Conservation (phyloP, 2,329 filamentous ascomycete genomes). For the Trichocomaceae sp. region DNA sequence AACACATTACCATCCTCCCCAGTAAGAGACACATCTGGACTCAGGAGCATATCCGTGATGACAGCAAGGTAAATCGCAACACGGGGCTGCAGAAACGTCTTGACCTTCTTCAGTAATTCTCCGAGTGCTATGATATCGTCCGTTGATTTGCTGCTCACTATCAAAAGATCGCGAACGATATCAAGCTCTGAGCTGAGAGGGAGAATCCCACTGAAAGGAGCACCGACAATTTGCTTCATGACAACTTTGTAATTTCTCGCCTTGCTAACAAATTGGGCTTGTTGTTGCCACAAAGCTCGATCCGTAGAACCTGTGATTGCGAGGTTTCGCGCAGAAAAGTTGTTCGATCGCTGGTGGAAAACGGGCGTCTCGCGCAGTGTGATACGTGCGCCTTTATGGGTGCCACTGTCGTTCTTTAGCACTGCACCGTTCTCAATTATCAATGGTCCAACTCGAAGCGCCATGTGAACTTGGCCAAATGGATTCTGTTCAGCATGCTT, state of each 20-base stretch:
- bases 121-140: no score
- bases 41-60: slow-evolving; percentile 24
- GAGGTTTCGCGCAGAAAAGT: not conserved
- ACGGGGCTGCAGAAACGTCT: slow-evolving; percentile 18
- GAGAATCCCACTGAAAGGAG: slow-evolving; percentile 27
- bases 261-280: not conserved
- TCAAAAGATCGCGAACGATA: slow-evolving; percentile 19
- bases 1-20: slow-evolving; percentile 39
- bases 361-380: slow-evolving; percentile 11
- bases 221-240: slow-evolving; percentile 38
- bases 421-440: slow-evolving; percentile 37
- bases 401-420: slow-evolving; percentile 16
- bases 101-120: slow-evolving; percentile 6
- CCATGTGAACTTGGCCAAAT: slow-evolving; percentile 38
- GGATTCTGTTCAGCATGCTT: slow-evolving; percentile 22
- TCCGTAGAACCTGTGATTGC: not conserved
- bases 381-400: slow-evolving; percentile 12
- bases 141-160: not conserved
- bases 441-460: slow-evolving; percentile 34
- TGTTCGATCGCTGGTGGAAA: slow-evolving; percentile 7
- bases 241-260: slow-evolving; percentile 28
- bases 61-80: slow-evolving; percentile 27
- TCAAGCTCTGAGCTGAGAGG: slow-evolving; percentile 19
- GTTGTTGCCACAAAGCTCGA: no score
- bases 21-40: slow-evolving; percentile 20